Percentiles rank a stretch among this genome's conserved stretches.
phyloP scores from a whole-genome alignment of 441 rosid genomes.

The Syzygium malaccense region DNA sequence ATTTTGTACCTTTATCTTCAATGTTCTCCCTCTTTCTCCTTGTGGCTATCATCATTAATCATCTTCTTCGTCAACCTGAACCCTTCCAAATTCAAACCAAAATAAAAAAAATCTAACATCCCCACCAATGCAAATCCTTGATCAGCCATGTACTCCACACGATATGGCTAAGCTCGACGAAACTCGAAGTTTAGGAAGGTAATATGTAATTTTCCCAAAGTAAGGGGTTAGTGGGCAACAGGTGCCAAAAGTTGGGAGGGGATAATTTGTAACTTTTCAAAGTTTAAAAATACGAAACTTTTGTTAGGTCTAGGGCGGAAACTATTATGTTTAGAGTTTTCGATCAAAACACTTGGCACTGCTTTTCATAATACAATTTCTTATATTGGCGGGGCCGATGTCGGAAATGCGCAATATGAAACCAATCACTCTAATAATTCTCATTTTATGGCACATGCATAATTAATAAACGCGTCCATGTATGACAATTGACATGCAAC shows the following conservation, averaged over 20 bases:
- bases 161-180: not conserved
- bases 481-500: not conserved
- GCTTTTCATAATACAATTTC: not conserved
- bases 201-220: not conserved
- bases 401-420: not conserved
- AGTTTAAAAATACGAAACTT: not conserved
- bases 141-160: not conserved
- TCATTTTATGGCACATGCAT: not conserved
- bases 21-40: not conserved
- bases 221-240: not conserved
- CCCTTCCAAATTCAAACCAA: not conserved
- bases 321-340: no score
- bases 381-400: not conserved
- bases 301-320: no score
- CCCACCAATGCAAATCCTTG: not conserved
- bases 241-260: not conserved
- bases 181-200: not conserved
- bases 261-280: not conserved
- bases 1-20: not conserved
- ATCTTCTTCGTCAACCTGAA: not conserved
- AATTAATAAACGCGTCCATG: not conserved
- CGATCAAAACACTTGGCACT: not conserved
- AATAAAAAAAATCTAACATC: not conserved
- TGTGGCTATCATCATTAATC: not conserved
- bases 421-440: not conserved